Percentiles rank a stretch among this genome's conserved stretches.
These are phyloP conservation scores for Lactifluus rugatus DNA, from an alignment of 768 basidiomycete species.

Conservation along the genomic window DNA sequence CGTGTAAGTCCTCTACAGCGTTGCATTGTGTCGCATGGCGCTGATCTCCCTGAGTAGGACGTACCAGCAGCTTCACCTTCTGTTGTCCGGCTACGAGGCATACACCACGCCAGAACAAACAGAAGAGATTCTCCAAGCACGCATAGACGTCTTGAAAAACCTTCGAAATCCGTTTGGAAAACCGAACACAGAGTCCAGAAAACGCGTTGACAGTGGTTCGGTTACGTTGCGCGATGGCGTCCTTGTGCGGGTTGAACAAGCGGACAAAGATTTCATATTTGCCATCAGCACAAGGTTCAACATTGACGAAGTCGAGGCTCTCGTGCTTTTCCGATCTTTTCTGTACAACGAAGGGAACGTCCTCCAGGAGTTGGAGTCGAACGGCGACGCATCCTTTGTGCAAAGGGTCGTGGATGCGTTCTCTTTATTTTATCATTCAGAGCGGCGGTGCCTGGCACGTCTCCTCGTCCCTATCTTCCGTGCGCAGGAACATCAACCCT, in stretches of 20 bases:
- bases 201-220: constrained; percentile 54
- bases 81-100: constrained; percentile 50
- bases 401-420: constrained; percentile 60
- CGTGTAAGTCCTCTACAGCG: constrained; percentile 40
- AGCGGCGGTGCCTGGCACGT: constrained; percentile 62
- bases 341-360: constrained; percentile 57
- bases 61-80: constrained; percentile 51
- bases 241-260: constrained; percentile 50
- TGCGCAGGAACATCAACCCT: constrained; percentile 47
- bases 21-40: too few species aligned
- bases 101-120: constrained; percentile 49
- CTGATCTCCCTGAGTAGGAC: constrained; percentile 35
- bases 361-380: constrained; percentile 23
- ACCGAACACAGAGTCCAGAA: constrained; percentile 58
- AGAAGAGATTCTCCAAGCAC: constrained; percentile 46
- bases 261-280: constrained; percentile 58
- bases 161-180: constrained; percentile 57
- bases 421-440: constrained; percentile 73
- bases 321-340: constrained; percentile 66
- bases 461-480: constrained; percentile 68
- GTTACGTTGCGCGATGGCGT: constrained; percentile 63
- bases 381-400: constrained; percentile 37
- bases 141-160: constrained; percentile 46
- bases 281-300: constrained; percentile 64
- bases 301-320: constrained; percentile 75